Conservation (phyloP, 306 rosid species). For the Clitoria ternatea region DNA sequence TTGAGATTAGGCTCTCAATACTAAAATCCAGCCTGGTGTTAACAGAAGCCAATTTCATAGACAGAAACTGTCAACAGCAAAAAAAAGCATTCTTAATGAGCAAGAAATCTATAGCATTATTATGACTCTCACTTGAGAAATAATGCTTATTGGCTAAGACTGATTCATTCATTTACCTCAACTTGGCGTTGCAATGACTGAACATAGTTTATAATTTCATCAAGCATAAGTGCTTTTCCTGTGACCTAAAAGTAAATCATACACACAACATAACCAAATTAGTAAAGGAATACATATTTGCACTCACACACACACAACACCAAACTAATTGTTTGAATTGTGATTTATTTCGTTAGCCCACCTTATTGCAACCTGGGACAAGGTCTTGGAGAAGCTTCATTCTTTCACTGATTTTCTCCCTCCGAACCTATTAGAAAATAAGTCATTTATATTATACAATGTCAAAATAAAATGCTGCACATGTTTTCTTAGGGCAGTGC, state of each 20-base stretch:
- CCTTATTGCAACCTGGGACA: constrained; percentile 98
- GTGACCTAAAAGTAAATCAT: constrained; percentile 69
- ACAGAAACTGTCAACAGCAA: constrained; percentile 64
- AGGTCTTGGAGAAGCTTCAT: constrained; percentile 98
- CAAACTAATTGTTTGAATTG: neutral
- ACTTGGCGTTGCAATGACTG: constrained; percentile 98
- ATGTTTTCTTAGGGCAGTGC: neutral
- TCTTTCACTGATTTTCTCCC: constrained; percentile 97
- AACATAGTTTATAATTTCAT: constrained; percentile 94
- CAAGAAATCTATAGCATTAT: neutral
- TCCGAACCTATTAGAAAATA: constrained; percentile 57
- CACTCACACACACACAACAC: neutral
- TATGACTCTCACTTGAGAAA: neutral
- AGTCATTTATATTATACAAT: constrained; percentile 19
- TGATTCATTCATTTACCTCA: constrained; percentile 74
- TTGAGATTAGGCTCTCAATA: constrained; percentile 65
- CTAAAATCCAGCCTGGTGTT: constrained; percentile 79
- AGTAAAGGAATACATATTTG: constrained; percentile 30
- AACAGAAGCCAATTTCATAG: constrained; percentile 94
- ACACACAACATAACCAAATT: constrained; percentile 5
- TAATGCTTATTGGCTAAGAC: neutral
- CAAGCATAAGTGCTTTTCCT: constrained; percentile 97
- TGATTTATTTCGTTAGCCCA: constrained; percentile 13
- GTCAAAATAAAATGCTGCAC: constrained; percentile 24
- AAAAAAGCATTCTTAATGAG: constrained; percentile 7